Evolutionary conservation across 768 basidiomycete genomes (phyloP).

Genomic region (Mycena kentingensis): DNA sequence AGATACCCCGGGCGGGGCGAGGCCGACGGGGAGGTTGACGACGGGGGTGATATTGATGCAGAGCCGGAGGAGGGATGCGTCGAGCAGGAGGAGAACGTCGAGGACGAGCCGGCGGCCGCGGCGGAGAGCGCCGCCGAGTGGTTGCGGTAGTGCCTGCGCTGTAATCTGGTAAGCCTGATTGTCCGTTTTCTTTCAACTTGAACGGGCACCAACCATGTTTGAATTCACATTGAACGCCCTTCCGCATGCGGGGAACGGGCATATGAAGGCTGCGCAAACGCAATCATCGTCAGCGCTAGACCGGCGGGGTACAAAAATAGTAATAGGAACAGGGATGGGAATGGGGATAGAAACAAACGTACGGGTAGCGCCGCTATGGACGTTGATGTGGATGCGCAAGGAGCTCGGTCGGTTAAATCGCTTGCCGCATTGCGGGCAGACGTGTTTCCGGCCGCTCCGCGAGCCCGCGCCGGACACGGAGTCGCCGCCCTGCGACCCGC

Average conservation of each 20-base stretch:
- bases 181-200: too few species aligned
- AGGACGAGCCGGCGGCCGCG: not conserved
- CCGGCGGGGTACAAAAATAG: not conserved
- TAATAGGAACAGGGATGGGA: too few species aligned
- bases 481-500: too few species aligned
- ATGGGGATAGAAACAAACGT: not conserved
- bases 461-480: not conserved
- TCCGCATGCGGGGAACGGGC: conserved; percentile 52
- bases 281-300: not conserved
- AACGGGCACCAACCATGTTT: too few species aligned
- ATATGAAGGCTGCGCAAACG: conserved; percentile 42
- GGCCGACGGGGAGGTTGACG: too few species aligned
- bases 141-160: conserved; percentile 53
- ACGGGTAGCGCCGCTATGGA: not conserved
- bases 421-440: not conserved
- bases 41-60: too few species aligned
- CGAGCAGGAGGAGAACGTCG: not conserved
- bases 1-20: too few species aligned
- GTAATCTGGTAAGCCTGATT: too few species aligned
- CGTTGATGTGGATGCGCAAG: not conserved
- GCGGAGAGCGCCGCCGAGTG: conserved; percentile 24
- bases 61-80: too few species aligned
- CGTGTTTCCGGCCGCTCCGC: not conserved
- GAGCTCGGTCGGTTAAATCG: not conserved
- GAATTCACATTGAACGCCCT: conserved; percentile 56